Evolutionary conservation across 495 filamentous ascomycete genomes (phyloP).

Genomic region (Pseudomonodictys pantanalensis): DNA sequence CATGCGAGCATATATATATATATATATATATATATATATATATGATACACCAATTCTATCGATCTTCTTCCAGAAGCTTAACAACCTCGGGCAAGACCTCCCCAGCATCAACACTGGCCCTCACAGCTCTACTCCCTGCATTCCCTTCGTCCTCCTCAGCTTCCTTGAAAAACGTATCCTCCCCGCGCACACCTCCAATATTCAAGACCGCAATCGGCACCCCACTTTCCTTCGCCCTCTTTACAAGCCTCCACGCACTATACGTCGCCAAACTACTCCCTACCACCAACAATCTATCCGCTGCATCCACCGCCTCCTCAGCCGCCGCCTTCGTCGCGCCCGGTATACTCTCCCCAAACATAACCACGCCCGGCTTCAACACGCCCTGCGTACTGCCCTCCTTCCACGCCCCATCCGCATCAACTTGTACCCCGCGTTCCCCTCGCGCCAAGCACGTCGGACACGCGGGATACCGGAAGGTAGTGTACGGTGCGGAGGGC

Average conservation of each 20-base stretch:
- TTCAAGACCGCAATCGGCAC: conserved; percentile 67
- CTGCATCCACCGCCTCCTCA: conserved; percentile 72
- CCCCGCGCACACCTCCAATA: conserved; percentile 44
- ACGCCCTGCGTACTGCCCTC: conserved; percentile 69
- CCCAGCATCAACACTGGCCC: conserved; percentile 35
- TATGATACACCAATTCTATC: not conserved
- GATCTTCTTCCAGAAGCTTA: not conserved
- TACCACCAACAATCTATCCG: conserved; percentile 70
- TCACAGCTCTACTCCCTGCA: conserved; percentile 32
- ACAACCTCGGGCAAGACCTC: conserved; percentile 38
- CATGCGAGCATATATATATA: not conserved
- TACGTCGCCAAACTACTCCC: conserved; percentile 92
- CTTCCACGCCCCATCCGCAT: conserved; percentile 77
- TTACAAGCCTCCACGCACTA: conserved; percentile 87
- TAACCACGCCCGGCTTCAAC: conserved; percentile 84
- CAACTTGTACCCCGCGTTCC: conserved; percentile 61
- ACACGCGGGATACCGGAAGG: conserved; percentile 89
- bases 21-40: not conserved
- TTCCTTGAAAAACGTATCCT: conserved; percentile 41
- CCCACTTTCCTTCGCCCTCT: conserved; percentile 71
- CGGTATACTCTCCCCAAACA: conserved; percentile 91
- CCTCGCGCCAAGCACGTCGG: conserved; percentile 64
- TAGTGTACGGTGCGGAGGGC: conserved; percentile 80
- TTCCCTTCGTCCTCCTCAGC: conserved; percentile 22
- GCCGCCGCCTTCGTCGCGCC: conserved; percentile 66